Base-by-base conservation (phyloP, 1,139 yeast species). In the Protomyces lactucae-debilis region DNA sequence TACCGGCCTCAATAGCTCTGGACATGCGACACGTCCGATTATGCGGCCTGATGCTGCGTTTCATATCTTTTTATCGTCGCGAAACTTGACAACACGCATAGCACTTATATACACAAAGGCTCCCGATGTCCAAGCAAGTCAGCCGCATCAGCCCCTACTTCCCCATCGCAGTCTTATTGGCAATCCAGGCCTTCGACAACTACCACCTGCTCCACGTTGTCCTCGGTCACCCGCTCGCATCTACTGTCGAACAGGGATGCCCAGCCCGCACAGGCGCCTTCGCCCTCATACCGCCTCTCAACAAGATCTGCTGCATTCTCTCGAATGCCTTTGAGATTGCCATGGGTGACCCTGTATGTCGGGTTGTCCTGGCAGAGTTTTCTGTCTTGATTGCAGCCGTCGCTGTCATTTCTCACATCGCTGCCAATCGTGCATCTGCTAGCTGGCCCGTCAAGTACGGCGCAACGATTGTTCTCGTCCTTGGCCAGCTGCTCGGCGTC, bases 361-460 rank as follows among this genome's bases (percentile, higher is more conserved):
- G 51, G 21, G 25, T 52, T 3, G 28, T 59, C 43, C 35, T 59
- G 28, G 40, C 54, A 5, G 63, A 59, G 23, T 59, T 59, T 23
- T 5, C 25, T 5, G 21, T 36, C 8, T 52, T 59, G 21, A 28
- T 59, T 9, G 63, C 63, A 21, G 32, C 52, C 9, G 12, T 52
- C 32, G 46, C 35, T 14, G 52, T 59, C 35, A 51, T 59, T 14
- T 56, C 57, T 14, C 48, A 52, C 45, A 59, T 59, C 35, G 53
- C 63, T 2, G 40, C 57, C 39, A 59, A 59, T 6, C 52, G 63
- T 9, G 28, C 57, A 6, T 52, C 57, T 28, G 63, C 63, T 18
- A 55, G 63, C 18, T 14, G 21, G 25, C 57, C 48, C 2, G 63
- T 59, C 35, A 52, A 52, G 9, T 59, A 55, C 52, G 63, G 63